A percentile compares a stretch with the other conserved stretches of the same genome.
Evolutionary conservation across 2,329 filamentous ascomycete species (phyloP).

Genomic region (Aspergillus unguis): DNA sequence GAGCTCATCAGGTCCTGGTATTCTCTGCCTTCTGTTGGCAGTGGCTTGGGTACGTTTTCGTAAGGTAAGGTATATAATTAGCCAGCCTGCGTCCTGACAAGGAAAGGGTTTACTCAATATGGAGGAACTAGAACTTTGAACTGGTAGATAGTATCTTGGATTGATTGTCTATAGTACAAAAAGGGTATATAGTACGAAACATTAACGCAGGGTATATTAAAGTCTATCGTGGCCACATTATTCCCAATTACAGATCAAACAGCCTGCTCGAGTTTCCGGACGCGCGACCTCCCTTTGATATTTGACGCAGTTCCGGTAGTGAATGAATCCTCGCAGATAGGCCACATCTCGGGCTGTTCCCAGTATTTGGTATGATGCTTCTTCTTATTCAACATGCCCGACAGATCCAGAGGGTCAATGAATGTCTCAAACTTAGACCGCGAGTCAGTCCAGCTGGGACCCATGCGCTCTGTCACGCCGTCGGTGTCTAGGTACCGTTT

Average conservation of each 20-base stretch:
- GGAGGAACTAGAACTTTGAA: no score
- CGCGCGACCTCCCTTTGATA: neutral
- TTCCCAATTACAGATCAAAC: neutral
- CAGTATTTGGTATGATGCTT: slow-evolving; percentile 10
- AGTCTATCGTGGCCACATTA: neutral
- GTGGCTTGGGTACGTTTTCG: no score
- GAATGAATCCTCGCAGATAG: slow-evolving; percentile 2
- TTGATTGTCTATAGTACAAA: neutral
- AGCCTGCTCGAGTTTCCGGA: neutral
- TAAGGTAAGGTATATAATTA: no score
- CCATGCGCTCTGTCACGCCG: slow-evolving; percentile 8
- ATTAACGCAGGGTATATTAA: neutral
- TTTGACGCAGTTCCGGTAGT: slow-evolving; percentile 7
- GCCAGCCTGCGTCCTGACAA: no score
- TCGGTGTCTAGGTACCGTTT: slow-evolving; percentile 4
- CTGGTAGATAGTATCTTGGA: no score
- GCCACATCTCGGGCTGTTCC: slow-evolving; percentile 3
- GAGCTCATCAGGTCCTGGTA: no score
- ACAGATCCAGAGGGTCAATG: slow-evolving; percentile 8
- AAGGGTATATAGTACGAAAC: neutral
- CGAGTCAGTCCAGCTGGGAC: slow-evolving; percentile 8
- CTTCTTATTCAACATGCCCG: slow-evolving; percentile 1
- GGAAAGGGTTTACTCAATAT: no score
- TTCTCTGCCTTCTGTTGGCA: no score
- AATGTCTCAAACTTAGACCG: slow-evolving; percentile 5